Evolutionary conservation across 2,329 filamentous ascomycete genomes (phyloP), one percentile per base, ranked within the genome.

Genomic region (Stemphylium beticola): DNA sequence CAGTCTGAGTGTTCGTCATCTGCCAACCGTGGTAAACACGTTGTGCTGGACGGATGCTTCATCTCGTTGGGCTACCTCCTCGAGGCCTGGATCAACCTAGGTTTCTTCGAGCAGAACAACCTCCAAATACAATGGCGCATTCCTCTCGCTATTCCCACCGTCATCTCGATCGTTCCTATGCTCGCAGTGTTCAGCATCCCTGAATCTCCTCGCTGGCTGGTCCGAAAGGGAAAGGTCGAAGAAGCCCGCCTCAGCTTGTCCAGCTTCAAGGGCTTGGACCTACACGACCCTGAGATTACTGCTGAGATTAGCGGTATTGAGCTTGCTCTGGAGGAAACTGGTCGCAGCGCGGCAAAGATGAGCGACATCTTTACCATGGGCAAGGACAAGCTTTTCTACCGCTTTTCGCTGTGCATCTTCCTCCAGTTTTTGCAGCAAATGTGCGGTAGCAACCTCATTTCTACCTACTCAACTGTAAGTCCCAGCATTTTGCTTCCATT

Each of bases 171-270:
- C 4, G 44, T 85, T 0, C 78, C 89, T 0, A 77, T 89, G 45
- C 66, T 63, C 0, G 69, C 79, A 2, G 82, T 89, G 22, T 89
- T 85, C 84, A 83, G 86, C 72, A 87, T 91, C 67, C 89, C 88
- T 0, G 89, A 92, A 60, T 88, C 85, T 0, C 88, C 87, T 0
- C 79, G 87, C 1, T 89, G 85, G 83, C 79, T 91, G 0, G 82
- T 85, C 59, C 89, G 89, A 61, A 84, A 83, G 9, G 87, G 85
- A 0, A 82, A 87, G 0, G 80, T 87, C 29, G 83, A 90, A 1
- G 89, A 92, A 68, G 88, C 87, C 0, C 82, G 82, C 15, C 53
- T 50, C 5, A 74, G 67, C 29, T 65, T 82, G 7, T 70, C 78
- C 2, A 68, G 68, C 3, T 72, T 81, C 40, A 76, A 76, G 34